Percentiles rank a stretch among this genome's conserved stretches.
These are phyloP conservation scores for Fusarium incarnatum DNA, from an alignment of 2,329 filamentous ascomycete species.

Conservation along the genomic window DNA sequence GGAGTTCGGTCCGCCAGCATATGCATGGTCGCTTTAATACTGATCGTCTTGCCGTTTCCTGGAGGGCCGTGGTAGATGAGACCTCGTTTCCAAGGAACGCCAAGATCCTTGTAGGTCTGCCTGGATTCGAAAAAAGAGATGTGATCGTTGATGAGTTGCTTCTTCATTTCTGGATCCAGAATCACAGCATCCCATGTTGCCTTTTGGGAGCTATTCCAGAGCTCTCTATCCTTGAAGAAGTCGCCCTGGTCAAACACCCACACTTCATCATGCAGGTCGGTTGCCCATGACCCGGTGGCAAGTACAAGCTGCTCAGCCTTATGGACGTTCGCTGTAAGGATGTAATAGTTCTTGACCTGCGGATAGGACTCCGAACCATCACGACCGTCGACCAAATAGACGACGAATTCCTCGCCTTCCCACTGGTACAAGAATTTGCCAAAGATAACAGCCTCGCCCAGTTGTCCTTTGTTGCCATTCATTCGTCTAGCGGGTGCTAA, in stretches of 20 bases:
- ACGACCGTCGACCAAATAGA: conserved; percentile 5
- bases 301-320: conserved; percentile 9
- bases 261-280: conserved; percentile 2
- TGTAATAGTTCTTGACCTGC: not conserved
- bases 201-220: not conserved
- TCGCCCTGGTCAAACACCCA: not conserved
- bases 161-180: not conserved
- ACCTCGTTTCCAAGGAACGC: conserved; percentile 77
- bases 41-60: conserved; percentile 76
- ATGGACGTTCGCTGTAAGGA: not conserved
- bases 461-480: conserved; percentile 2
- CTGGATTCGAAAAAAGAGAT: conserved; percentile 3
- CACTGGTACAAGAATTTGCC: conserved; percentile 7
- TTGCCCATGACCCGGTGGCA: conserved; percentile 2
- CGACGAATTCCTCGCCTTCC: not conserved
- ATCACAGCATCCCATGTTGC: conserved; percentile 4
- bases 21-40: conserved; percentile 77
- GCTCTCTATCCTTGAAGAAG: not conserved
- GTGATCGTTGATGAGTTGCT: conserved; percentile 1
- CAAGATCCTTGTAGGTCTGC: not conserved
- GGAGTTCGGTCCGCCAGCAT: conserved; percentile 64
- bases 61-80: conserved; percentile 75
- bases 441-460: conserved; percentile 1
- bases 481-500: not conserved
- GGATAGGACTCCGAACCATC: not conserved